Percentiles rank a stretch among this genome's conserved stretches.
phyloP scores from a whole-genome alignment of 1,139 yeast genomes.

The Saccharomyces hybrid region DNA sequence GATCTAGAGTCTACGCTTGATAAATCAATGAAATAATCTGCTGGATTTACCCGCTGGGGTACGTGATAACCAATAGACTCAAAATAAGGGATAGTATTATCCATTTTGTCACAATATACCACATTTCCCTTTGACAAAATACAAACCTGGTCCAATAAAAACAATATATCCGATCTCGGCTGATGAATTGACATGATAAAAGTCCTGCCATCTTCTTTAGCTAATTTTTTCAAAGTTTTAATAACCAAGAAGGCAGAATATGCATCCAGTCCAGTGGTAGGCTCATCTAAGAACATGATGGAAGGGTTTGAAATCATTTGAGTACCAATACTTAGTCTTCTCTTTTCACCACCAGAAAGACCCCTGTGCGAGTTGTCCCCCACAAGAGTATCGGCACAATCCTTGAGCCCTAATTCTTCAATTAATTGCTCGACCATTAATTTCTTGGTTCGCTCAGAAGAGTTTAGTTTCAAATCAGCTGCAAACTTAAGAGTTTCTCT shows the following conservation, averaged over 20 bases:
- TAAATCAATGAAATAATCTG: constrained; percentile 61
- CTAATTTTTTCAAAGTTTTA: constrained; percentile 50
- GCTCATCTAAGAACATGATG: constrained; percentile 72
- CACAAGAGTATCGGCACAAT: constrained; percentile 51
- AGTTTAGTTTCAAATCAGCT: constrained; percentile 56
- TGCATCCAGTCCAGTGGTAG: constrained; percentile 84
- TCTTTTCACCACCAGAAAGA: constrained; percentile 77
- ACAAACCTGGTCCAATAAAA: constrained; percentile 61
- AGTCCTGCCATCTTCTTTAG: constrained; percentile 58
- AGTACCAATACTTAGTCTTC: constrained; percentile 70
- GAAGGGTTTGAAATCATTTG: constrained; percentile 74
- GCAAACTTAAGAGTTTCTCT: constrained; percentile 62
- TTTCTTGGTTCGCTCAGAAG: constrained; percentile 37
- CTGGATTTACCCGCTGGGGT: constrained; percentile 46
- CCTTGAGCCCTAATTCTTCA: constrained; percentile 52
- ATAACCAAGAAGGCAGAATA: constrained; percentile 62
- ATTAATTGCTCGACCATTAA: constrained; percentile 52
- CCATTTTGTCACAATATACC: constrained; percentile 50
- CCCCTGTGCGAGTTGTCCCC: constrained; percentile 40
- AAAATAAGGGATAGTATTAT: constrained; percentile 45
- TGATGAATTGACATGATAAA: constrained; percentile 74
- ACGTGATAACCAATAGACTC: constrained; percentile 38
- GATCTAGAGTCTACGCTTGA: constrained; percentile 56
- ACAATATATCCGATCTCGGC: constrained; percentile 69
- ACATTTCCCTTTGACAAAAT: constrained; percentile 60